These are phyloP conservation scores for Pyrenula massariospora DNA, from an alignment of 495 filamentous ascomycete genomes.

Conservation along the genomic window DNA sequence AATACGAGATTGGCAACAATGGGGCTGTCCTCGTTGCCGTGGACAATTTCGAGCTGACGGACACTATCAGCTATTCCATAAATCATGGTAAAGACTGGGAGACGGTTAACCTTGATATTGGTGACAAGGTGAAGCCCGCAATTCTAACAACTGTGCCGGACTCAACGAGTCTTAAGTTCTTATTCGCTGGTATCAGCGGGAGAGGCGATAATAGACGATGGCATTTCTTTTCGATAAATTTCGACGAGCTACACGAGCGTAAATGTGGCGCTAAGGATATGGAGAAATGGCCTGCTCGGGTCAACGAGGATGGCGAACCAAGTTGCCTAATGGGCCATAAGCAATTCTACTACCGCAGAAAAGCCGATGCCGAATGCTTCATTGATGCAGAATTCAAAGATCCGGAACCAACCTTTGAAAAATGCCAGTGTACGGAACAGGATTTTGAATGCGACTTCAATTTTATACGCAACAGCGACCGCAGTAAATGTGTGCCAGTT, in stretches of 20 bases:
- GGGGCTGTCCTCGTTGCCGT: constrained; percentile 80
- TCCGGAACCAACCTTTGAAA: constrained; percentile 45
- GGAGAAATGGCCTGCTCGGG: constrained; percentile 74
- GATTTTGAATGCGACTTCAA: constrained; percentile 97
- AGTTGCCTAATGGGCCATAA: constrained; percentile 92
- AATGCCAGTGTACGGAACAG: constrained; percentile 65
- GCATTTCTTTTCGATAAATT: constrained; percentile 66
- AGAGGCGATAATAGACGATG: constrained; percentile 33
- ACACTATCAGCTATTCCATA: constrained; percentile 68
- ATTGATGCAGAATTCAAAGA: constrained; percentile 76
- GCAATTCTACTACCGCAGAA: constrained; percentile 71
- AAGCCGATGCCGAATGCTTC: constrained; percentile 79
- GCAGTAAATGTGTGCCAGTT: constrained; percentile 51
- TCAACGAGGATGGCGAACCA: constrained; percentile 66
- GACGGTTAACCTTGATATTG: constrained; percentile 45
- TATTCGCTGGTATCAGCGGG: constrained; percentile 45
- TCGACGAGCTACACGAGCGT: constrained; percentile 64
- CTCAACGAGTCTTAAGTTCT: constrained; percentile 81
- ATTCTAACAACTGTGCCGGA: constrained; percentile 78
- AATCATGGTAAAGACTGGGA: constrained; percentile 80
- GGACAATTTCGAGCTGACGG: constrained; percentile 45
- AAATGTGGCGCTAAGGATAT: constrained; percentile 74
- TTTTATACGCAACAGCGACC: constrained; percentile 55
- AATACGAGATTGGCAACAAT: constrained; percentile 89
- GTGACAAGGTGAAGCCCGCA: constrained; percentile 47